Evolutionary conservation across 164 flowering plant species (phyloP).

Genomic region (Echeveria elegans): DNA sequence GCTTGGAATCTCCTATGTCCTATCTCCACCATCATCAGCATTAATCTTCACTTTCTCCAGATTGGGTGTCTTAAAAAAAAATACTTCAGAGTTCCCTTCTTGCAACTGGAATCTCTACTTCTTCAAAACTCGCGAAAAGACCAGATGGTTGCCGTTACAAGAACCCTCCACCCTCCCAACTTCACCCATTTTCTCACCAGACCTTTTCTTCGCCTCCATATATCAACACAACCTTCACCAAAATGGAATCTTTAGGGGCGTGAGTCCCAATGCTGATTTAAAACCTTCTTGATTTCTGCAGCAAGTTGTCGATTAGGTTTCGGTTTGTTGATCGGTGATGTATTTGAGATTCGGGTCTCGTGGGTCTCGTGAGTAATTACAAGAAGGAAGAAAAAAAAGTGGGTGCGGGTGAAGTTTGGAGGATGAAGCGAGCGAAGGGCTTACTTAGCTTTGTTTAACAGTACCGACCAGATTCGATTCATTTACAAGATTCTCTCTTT

Average conservation of each 20-base stretch:
- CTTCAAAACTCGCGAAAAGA: background rate
- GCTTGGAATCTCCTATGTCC: background rate
- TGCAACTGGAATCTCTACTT: background rate
- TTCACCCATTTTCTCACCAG: slow-evolving; percentile 1
- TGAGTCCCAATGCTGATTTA: background rate
- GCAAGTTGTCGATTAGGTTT: background rate
- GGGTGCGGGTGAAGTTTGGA: background rate
- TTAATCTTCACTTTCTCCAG: background rate
- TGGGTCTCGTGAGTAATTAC: too few relatives aligned
- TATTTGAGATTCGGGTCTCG: background rate
- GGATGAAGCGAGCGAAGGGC: background rate
- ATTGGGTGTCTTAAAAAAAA: background rate
- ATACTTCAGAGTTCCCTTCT: slow-evolving; percentile 4
- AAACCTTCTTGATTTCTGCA: background rate
- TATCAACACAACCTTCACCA: background rate
- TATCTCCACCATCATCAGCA: background rate
- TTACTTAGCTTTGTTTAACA: background rate
- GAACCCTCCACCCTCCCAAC: slow-evolving; percentile 4
- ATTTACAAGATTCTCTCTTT: background rate
- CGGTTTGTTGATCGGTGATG: background rate
- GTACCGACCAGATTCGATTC: background rate
- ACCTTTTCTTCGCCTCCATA: background rate
- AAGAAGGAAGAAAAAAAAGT: background rate
- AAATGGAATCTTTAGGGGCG: slow-evolving; percentile 1
- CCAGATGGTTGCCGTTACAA: slow-evolving; percentile 1